These are phyloP conservation scores for Penicillium crustosum DNA, from an alignment of 2,329 filamentous ascomycete species.

Conservation along the genomic window DNA sequence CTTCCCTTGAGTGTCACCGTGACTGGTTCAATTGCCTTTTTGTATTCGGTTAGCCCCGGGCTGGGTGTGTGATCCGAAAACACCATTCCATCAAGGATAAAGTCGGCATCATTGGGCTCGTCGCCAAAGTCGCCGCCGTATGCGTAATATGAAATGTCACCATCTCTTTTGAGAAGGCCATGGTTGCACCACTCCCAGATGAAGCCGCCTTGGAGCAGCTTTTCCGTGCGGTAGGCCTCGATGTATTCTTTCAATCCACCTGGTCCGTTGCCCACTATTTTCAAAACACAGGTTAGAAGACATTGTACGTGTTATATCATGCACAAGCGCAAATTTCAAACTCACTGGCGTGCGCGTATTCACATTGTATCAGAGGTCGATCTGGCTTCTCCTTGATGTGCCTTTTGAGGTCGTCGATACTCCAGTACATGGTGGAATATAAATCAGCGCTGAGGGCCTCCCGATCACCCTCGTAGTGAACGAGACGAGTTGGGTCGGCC, in stretches of 20 bases:
- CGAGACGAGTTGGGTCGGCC: conserved; percentile 57
- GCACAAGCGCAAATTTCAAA: not conserved
- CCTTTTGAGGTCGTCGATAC: conserved; percentile 52
- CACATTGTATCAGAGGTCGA: conserved; percentile 47
- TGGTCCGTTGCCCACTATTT: conserved; percentile 66
- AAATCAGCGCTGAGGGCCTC: conserved; percentile 63
- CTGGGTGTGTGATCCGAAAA: conserved; percentile 52
- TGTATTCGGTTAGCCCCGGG: conserved; percentile 57
- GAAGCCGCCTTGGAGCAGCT: conserved; percentile 64
- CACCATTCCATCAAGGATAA: conserved; percentile 63
- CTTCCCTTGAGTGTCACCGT: conserved; percentile 40
- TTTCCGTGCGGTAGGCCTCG: conserved; percentile 60
- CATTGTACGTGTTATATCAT: not conserved
- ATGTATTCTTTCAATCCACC: conserved; percentile 69
- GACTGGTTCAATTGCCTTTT: conserved; percentile 60
- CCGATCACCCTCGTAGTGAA: conserved; percentile 68
- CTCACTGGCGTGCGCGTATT: conserved; percentile 57
- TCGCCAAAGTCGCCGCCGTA: conserved; percentile 66
- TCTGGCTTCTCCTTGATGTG: conserved; percentile 50
- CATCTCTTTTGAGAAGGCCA: conserved; percentile 48
- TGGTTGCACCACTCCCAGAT: conserved; percentile 69
- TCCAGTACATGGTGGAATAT: conserved; percentile 68
- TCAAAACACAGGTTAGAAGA: not conserved
- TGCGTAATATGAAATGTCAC: conserved; percentile 50
- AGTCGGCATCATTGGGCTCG: conserved; percentile 59